Base-by-base conservation (phyloP, 805 yeast species). In the Yarrowia osloensis region DNA sequence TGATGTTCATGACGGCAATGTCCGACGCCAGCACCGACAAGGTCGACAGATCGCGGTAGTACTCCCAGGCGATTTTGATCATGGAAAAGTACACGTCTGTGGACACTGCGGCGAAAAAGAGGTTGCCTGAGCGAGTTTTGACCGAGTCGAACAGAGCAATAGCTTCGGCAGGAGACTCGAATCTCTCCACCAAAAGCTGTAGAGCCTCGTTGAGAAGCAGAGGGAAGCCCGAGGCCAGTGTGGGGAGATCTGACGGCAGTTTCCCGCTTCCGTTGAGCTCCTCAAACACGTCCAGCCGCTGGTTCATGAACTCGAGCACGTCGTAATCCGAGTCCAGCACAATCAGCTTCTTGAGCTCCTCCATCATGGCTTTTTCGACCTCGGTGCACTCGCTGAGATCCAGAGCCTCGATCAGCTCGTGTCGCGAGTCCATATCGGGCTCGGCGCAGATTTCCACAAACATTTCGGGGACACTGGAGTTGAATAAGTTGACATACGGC, bases 61-160 rank as follows among this genome's bases (percentile, higher is more conserved):
- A 71, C 29, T 76, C 71, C 84, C 84, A 81, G n/a, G 75, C 68
- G 9, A 80, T 70, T 44, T 70, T 67, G 17, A 81, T 69, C 50
- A 79, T 75, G 42, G 73, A 71, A 70, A 80, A 80, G 70, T 79
- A 80, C 6, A 78, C 79, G 13, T 74, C 79, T 13, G 76, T 77
- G 2, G 80, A 76, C 62, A 82, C 78, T 1, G 81, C 75, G 22
- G 74, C 73, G 40, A 78, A 72, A 67, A 76, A 81, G 11, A 77
- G 75, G 61, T 76, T 81, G 62, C 77, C 70, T 55, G 78, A 73
- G 69, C 70, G 73, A 62, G 71, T 73, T 74, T 74, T 77, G 33
- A 75, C 72, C 35, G 69, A 61, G 61, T 79, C 78, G 70, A 81
- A 80, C 37, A 81, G 67, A 3, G 78, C 67, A 8, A 80, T 57